Evolutionary conservation across 345 rosid genomes (phyloP).

Genomic region (Salix exigua): DNA sequence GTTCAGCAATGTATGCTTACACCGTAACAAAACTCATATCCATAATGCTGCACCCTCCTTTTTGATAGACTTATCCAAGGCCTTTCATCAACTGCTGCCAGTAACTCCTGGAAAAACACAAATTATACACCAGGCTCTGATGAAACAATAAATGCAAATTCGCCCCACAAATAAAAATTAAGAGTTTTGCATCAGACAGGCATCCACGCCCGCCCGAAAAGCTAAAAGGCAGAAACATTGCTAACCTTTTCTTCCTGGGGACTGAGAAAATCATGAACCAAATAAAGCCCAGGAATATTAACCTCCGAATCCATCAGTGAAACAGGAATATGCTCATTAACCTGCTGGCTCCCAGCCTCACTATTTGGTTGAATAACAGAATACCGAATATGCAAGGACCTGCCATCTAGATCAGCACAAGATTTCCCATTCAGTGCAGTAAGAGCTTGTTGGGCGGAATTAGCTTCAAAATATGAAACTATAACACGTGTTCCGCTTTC

Average conservation of each 20-base stretch:
- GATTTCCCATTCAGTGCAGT: slow-evolving; percentile 47
- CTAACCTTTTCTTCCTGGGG: slow-evolving; percentile 64
- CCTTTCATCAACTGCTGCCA: slow-evolving; percentile 68
- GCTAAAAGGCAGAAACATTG: background rate
- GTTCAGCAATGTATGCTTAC: slow-evolving; percentile 25
- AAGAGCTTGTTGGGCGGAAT: slow-evolving; percentile 59
- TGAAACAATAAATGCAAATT: background rate
- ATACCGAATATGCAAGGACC: slow-evolving; percentile 66
- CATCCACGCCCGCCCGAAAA: background rate
- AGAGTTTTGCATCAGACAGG: background rate
- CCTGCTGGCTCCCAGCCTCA: slow-evolving; percentile 46
- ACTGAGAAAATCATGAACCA: slow-evolving; percentile 61
- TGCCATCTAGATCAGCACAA: slow-evolving; percentile 61
- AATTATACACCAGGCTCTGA: background rate
- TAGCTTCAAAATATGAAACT: slow-evolving; percentile 47
- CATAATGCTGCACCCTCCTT: slow-evolving; percentile 94
- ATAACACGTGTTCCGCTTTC: slow-evolving; percentile 84
- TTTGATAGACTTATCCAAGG: slow-evolving; percentile 80
- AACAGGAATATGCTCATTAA: slow-evolving; percentile 46
- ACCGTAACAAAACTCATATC: slow-evolving; percentile 80
- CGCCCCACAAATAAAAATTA: background rate
- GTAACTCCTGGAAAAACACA: slow-evolving; percentile 52
- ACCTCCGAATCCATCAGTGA: slow-evolving; percentile 55
- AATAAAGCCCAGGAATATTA: slow-evolving; percentile 72
- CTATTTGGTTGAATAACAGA: slow-evolving; percentile 50